These are phyloP conservation scores for Pisolithus sp. DNA, from an alignment of 768 basidiomycete species.

Conservation along the genomic window DNA sequence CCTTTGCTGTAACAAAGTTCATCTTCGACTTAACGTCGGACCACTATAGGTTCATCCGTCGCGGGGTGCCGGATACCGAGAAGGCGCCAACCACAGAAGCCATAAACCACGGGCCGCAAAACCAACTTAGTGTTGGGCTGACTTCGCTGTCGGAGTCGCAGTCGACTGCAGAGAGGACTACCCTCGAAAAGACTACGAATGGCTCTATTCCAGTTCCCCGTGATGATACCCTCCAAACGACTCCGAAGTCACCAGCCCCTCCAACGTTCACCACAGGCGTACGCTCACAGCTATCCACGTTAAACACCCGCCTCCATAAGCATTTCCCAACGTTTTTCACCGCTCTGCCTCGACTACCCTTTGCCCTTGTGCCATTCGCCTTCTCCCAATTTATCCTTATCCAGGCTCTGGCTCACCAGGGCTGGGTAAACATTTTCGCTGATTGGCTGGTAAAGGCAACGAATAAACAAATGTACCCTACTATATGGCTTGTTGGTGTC, in stretches of 20 bases:
- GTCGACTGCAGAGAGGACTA: neutral
- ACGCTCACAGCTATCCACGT: neutral
- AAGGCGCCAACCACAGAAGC: neutral
- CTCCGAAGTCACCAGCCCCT: too few species aligned
- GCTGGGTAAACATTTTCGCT: constrained; percentile 86
- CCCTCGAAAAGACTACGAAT: constrained; percentile 2
- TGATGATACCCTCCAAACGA: neutral
- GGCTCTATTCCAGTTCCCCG: neutral
- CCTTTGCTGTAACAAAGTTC: constrained; percentile 72
- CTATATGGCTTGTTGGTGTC: constrained; percentile 64
- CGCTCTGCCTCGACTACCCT: constrained; percentile 64
- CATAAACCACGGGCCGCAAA: neutral
- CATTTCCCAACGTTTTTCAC: constrained; percentile 70
- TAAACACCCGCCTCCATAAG: constrained; percentile 9
- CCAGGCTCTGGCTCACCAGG: constrained; percentile 70
- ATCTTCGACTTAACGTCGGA: constrained; percentile 60
- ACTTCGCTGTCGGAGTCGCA: neutral
- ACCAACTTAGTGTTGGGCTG: neutral
- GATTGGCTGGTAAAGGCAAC: constrained; percentile 52
- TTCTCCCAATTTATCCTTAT: constrained; percentile 95
- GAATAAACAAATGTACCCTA: constrained; percentile 35
- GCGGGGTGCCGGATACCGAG: constrained; percentile 2
- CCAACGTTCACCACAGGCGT: too few species aligned
- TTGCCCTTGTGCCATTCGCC: constrained; percentile 82
- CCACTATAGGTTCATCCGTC: constrained; percentile 37